phyloP scores from a whole-genome alignment of 768 basidiomycete species.

The Pholiota microspora region DNA sequence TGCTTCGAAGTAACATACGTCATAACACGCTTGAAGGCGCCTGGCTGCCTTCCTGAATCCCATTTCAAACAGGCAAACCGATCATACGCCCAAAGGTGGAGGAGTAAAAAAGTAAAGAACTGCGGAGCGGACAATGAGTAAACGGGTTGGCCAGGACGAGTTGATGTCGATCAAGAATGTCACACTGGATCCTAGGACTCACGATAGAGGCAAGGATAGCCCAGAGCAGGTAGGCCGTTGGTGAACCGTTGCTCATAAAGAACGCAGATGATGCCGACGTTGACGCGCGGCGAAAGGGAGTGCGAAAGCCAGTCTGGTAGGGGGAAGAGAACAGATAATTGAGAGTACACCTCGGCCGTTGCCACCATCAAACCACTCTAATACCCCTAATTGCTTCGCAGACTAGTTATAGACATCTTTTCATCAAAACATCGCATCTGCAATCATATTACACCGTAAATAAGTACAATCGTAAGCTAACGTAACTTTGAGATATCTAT shows the following conservation, averaged over 20 bases:
- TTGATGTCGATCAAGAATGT: slow-evolving; percentile 1
- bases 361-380: slow-evolving; percentile 7
- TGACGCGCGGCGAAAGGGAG: slow-evolving; percentile 16
- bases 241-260: slow-evolving; percentile 71
- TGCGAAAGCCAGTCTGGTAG: slow-evolving; percentile 29
- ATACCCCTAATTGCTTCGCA: slow-evolving; percentile 4
- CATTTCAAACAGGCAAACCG: slow-evolving; percentile 72
- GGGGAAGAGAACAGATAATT: slow-evolving; percentile 12
- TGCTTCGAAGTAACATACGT: slow-evolving; percentile 48
- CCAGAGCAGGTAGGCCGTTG: slow-evolving; percentile 76
- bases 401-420: not conserved
- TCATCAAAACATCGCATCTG: not conserved
- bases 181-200: slow-evolving; percentile 37
- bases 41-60: slow-evolving; percentile 74
- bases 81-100: slow-evolving; percentile 83
- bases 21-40: slow-evolving; percentile 87
- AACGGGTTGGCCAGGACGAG: slow-evolving; percentile 37
- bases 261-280: slow-evolving; percentile 1
- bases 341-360: slow-evolving; percentile 6
- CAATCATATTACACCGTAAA: not conserved
- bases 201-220: slow-evolving; percentile 66
- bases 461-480: slow-evolving; percentile 8
- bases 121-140: slow-evolving; percentile 24
- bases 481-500: not conserved
- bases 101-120: slow-evolving; percentile 67